Conservation (phyloP, 2,329 filamentous ascomycete genomes). For the Beauveria sp. region DNA sequence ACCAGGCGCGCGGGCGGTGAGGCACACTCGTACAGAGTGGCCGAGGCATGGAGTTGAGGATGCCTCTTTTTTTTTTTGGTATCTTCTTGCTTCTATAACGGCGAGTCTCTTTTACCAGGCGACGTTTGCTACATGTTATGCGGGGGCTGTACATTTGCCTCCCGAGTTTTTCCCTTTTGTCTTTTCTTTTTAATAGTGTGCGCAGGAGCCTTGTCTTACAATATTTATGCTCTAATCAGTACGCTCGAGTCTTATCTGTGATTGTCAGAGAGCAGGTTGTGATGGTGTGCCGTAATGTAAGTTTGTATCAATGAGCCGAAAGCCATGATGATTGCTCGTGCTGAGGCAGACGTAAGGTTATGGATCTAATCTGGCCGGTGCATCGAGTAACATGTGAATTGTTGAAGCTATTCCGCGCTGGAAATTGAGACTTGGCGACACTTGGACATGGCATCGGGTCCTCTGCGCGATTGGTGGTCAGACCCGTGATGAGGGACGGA, state of each 20-base stretch:
- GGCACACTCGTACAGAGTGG: not conserved
- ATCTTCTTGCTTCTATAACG: constrained; percentile 2
- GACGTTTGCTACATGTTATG: constrained; percentile 7
- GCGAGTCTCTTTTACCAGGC: not conserved
- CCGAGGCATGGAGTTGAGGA: not conserved
- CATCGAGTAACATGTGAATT: not conserved
- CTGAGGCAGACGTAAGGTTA: not conserved
- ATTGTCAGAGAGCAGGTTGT: not conserved
- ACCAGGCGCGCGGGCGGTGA: not conserved
- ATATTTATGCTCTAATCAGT: constrained; percentile 10
- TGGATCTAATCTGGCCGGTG: not conserved
- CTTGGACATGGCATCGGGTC: not conserved
- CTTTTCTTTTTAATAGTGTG: constrained; percentile 10
- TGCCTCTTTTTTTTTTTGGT: not conserved
- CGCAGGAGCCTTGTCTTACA: constrained; percentile 11
- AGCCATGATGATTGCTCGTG: not conserved
- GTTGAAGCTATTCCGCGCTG: not conserved
- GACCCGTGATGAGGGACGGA: not conserved
- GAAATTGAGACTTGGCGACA: not conserved
- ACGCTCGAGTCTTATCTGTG: not conserved
- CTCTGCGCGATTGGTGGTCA: not conserved
- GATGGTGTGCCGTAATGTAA: not conserved
- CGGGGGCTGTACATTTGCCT: not conserved
- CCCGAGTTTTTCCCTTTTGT: constrained; percentile 7
- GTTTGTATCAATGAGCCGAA: not conserved